Percentiles rank a stretch among this genome's conserved stretches.
phyloP scores from a whole-genome alignment of 352 stramenopile species.

The Globisporangium heterothallicum region DNA sequence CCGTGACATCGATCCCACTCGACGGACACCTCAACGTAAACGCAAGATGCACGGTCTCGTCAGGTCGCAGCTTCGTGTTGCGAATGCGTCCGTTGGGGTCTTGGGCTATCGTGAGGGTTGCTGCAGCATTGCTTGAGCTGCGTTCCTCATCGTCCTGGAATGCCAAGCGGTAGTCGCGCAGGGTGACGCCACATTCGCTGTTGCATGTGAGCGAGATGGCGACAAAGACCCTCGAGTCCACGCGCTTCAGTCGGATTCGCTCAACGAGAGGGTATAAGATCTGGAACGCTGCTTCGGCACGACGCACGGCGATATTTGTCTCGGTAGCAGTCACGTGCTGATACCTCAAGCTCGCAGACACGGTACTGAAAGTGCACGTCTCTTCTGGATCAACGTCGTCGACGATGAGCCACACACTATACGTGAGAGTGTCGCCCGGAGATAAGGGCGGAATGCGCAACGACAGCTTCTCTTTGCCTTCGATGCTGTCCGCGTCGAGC shows the following conservation, averaged over 20 bases:
- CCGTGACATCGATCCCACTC: neutral
- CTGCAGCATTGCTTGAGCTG: neutral
- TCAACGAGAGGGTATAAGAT: conserved; percentile 29
- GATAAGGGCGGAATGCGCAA: conserved; percentile 19
- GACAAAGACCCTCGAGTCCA: conserved; percentile 21
- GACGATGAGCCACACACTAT: conserved; percentile 19
- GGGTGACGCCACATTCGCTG: conserved; percentile 14
- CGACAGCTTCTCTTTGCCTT: conserved; percentile 13
- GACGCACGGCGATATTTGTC: conserved; percentile 19
- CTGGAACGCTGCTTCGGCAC: conserved; percentile 22
- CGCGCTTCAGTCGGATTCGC: conserved; percentile 30
- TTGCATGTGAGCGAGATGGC: conserved; percentile 41
- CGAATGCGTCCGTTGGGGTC: conserved; percentile 36
- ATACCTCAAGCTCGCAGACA: conserved; percentile 25
- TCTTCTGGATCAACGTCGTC: conserved; percentile 11
- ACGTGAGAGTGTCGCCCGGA: conserved; percentile 15
- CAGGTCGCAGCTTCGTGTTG: conserved; percentile 22
- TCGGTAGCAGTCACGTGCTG: conserved; percentile 15
- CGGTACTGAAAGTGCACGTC: conserved; percentile 2
- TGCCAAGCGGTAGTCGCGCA: conserved; percentile 31
- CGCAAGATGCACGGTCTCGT: conserved; percentile 28
- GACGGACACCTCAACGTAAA: conserved; percentile 28
- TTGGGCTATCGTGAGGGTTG: conserved; percentile 13
- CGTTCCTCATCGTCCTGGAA: conserved; percentile 3
- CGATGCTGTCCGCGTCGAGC: neutral